Evolutionary conservation across 2,329 filamentous ascomycete species (phyloP).

Genomic region (Alternaria consortialis): DNA sequence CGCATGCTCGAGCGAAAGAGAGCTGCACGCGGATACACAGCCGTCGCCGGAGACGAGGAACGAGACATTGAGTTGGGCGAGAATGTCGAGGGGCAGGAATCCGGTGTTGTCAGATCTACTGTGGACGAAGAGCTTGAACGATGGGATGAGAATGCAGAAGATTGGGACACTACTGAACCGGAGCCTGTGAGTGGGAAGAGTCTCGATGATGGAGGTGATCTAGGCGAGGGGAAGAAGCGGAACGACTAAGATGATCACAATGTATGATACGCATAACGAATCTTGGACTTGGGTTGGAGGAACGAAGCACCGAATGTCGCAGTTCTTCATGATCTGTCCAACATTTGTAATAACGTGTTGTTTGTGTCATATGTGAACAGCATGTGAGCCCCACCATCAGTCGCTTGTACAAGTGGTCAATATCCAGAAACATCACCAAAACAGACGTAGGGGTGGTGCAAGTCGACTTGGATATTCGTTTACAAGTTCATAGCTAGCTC

Average conservation of each 20-base stretch:
- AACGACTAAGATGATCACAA: constrained; percentile 46
- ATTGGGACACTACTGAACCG: constrained; percentile 69
- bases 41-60: constrained; percentile 70
- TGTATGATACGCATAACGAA: constrained; percentile 24
- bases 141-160: constrained; percentile 86
- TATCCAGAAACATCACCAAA: constrained; percentile 7
- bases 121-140: constrained; percentile 88
- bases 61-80: constrained; percentile 79
- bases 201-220: constrained; percentile 37
- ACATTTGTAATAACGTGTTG: background rate
- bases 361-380: background rate
- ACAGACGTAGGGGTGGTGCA: constrained; percentile 28
- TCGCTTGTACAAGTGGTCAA: background rate
- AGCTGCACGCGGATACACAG: constrained; percentile 74
- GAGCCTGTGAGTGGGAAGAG: constrained; percentile 38
- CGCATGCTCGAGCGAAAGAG: constrained; percentile 92
- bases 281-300: background rate
- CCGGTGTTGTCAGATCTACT: constrained; percentile 62
- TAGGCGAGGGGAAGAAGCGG: constrained; percentile 53
- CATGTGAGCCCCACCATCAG: background rate
- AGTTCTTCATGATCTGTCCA: background rate
- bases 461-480: constrained; percentile 48
- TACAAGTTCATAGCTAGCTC: constrained; percentile 49
- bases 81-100: constrained; percentile 66
- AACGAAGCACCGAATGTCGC: background rate